phyloP scores from a whole-genome alignment of 495 filamentous ascomycete species.

The Polyplosphaeria fusca region DNA sequence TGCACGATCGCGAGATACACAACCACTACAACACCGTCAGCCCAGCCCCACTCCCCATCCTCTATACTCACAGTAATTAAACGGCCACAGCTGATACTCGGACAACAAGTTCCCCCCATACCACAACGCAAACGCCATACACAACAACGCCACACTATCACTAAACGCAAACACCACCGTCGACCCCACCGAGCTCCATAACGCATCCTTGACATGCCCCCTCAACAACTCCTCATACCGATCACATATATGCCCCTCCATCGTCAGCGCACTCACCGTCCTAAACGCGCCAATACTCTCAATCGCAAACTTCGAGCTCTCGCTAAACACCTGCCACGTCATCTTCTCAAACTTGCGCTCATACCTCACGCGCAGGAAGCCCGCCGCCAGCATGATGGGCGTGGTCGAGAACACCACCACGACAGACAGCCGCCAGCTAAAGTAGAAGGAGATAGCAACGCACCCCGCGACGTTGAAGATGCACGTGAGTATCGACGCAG shows the following conservation, averaged over 20 bases:
- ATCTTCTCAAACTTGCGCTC: slow-evolving; percentile 2
- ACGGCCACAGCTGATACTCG: not conserved
- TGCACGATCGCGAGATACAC: slow-evolving; percentile 1
- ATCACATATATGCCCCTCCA: not conserved
- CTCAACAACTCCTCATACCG: not conserved
- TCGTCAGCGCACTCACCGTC: not conserved
- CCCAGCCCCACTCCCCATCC: no score
- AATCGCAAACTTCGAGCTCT: not conserved
- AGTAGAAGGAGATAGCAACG: slow-evolving; percentile 68
- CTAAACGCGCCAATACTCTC: not conserved
- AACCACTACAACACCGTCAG: not conserved
- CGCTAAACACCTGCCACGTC: not conserved
- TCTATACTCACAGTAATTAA: not conserved
- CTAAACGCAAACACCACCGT: slow-evolving; percentile 73
- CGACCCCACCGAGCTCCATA: slow-evolving; percentile 51
- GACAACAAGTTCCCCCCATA: slow-evolving; percentile 59
- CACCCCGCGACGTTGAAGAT: slow-evolving; percentile 69
- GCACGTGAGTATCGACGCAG: slow-evolving; percentile 52
- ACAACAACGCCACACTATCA: slow-evolving; percentile 75
- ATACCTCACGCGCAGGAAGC: slow-evolving; percentile 73
- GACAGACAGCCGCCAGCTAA: slow-evolving; percentile 69
- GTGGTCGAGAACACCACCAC: not conserved
- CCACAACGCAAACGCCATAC: slow-evolving; percentile 84
- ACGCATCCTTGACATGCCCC: not conserved
- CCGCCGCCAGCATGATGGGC: slow-evolving; percentile 53